A percentile compares a stretch with the other conserved stretches of the same genome.
These are phyloP conservation scores for Alopecurus myosuroides DNA, from an alignment of 176 grass and related monocot species.

Conservation along the genomic window DNA sequence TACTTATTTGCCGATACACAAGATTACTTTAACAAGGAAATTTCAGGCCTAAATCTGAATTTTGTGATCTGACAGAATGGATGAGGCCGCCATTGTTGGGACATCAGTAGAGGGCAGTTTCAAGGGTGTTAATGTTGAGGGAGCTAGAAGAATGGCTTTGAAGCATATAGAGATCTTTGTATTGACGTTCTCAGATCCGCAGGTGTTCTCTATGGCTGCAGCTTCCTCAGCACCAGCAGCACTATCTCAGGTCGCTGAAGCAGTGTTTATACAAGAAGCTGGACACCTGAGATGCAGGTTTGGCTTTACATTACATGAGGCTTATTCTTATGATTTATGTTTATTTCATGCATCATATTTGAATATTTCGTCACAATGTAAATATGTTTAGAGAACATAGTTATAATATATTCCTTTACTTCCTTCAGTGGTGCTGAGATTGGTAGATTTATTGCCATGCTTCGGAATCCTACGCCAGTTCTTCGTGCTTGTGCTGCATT, in stretches of 20 bases:
- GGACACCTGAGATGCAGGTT: slow-evolving; percentile 99
- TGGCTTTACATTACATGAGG: slow-evolving; percentile 17
- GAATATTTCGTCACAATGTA: not conserved
- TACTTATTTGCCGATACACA: slow-evolving; percentile 3
- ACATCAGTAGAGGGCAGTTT: slow-evolving; percentile 69
- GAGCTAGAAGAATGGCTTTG: slow-evolving; percentile 95
- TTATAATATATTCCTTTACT: slow-evolving; percentile 31
- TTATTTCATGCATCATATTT: slow-evolving; percentile 20
- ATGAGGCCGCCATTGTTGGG: slow-evolving; percentile 74
- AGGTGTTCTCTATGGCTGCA: slow-evolving; percentile 62
- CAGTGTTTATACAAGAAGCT: slow-evolving; percentile 91
- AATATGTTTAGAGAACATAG: slow-evolving; percentile 15
- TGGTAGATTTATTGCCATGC: slow-evolving; percentile 91
- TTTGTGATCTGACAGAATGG: slow-evolving; percentile 69
- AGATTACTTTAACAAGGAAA: slow-evolving; percentile 16
- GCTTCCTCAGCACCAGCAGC: slow-evolving; percentile 67
- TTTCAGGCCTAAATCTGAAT: slow-evolving; percentile 16
- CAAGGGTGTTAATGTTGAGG: slow-evolving; percentile 78
- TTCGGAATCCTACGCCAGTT: slow-evolving; percentile 75
- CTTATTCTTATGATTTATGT: slow-evolving; percentile 1
- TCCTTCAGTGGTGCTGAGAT: slow-evolving; percentile 78
- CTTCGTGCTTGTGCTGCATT: slow-evolving; percentile 98
- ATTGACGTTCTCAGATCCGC: slow-evolving; percentile 82
- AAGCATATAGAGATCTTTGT: slow-evolving; percentile 97
- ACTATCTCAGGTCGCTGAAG: slow-evolving; percentile 72